These are phyloP conservation scores for Hanseniaspora hatyaiensis DNA, from an alignment of 805 yeast genomes.

Conservation along the genomic window DNA sequence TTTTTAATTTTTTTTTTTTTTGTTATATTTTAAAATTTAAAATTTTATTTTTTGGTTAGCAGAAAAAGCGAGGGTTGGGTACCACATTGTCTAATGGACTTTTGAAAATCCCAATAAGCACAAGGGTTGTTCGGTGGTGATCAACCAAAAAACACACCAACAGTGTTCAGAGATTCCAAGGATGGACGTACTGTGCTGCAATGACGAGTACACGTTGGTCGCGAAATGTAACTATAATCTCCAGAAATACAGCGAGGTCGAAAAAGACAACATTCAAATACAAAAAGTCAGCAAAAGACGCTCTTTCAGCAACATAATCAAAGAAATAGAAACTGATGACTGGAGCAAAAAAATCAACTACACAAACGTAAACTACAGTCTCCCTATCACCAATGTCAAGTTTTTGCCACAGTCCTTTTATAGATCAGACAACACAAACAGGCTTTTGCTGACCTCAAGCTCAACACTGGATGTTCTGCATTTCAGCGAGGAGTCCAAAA, in stretches of 20 bases:
- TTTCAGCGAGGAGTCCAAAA: constrained; percentile 22
- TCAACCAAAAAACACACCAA: too few species aligned
- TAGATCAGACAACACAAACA: constrained; percentile 21
- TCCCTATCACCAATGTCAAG: constrained; percentile 2
- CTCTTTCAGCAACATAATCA: not conserved
- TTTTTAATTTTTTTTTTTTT: too few species aligned
- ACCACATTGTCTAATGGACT: too few species aligned
- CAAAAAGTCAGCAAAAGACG: not conserved
- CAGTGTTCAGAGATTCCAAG: too few species aligned
- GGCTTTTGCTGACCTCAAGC: constrained; percentile 29
- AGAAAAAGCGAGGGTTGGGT: too few species aligned
- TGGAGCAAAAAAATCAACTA: too few species aligned
- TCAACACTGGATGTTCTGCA: constrained; percentile 29
- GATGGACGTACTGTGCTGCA: constrained; percentile 6
- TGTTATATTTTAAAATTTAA: too few species aligned
- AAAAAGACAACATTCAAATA: not conserved
- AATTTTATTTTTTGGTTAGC: too few species aligned
- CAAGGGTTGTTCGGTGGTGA: too few species aligned
- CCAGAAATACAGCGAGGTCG: not conserved
- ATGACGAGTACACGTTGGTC: constrained; percentile 1
- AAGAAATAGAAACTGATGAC: not conserved
- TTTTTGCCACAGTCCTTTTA: constrained; percentile 10
- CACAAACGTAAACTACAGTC: too few species aligned
- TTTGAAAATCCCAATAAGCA: too few species aligned
- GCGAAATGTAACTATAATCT: constrained; percentile 14